phyloP scores from a whole-genome alignment of 768 basidiomycete species.

The Psilocybe cyanescens region DNA sequence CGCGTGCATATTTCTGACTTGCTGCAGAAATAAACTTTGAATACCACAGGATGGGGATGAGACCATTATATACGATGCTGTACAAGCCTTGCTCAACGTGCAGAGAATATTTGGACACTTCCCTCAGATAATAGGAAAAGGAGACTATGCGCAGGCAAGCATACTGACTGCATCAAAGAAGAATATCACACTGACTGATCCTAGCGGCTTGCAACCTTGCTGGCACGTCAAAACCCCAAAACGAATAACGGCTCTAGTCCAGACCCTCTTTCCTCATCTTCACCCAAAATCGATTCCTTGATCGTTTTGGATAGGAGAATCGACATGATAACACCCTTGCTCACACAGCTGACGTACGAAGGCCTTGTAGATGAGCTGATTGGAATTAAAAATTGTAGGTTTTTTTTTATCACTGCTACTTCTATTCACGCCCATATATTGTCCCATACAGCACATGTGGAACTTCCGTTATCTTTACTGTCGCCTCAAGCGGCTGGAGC shows the following conservation, averaged over 20 bases:
- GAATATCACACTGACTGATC: neutral
- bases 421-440: slow-evolving; percentile 4
- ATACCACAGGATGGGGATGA: slow-evolving; percentile 85
- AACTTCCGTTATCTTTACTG: slow-evolving; percentile 75
- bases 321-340: slow-evolving; percentile 94
- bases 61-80: slow-evolving; percentile 86
- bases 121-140: slow-evolving; percentile 92
- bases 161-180: neutral
- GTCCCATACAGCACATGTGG: slow-evolving; percentile 66
- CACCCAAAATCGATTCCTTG: slow-evolving; percentile 78
- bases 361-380: slow-evolving; percentile 94
- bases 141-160: slow-evolving; percentile 79
- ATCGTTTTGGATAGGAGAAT: slow-evolving; percentile 89
- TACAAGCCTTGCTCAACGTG: slow-evolving; percentile 81
- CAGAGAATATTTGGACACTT: slow-evolving; percentile 88
- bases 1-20: slow-evolving; percentile 2
- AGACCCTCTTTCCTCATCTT: slow-evolving; percentile 46
- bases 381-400: slow-evolving; percentile 86
- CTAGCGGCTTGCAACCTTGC: slow-evolving; percentile 76
- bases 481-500: slow-evolving; percentile 54
- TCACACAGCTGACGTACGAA: slow-evolving; percentile 96
- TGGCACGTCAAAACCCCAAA: slow-evolving; percentile 63
- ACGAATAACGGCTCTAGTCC: slow-evolving; percentile 34
- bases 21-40: slow-evolving; percentile 13
- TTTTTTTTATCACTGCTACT: neutral